A percentile compares a stretch with the other conserved stretches of the same genome.
Evolutionary conservation across 75 land plant genomes (phyloP).

Genomic region (Adiantum capillusveneris): DNA sequence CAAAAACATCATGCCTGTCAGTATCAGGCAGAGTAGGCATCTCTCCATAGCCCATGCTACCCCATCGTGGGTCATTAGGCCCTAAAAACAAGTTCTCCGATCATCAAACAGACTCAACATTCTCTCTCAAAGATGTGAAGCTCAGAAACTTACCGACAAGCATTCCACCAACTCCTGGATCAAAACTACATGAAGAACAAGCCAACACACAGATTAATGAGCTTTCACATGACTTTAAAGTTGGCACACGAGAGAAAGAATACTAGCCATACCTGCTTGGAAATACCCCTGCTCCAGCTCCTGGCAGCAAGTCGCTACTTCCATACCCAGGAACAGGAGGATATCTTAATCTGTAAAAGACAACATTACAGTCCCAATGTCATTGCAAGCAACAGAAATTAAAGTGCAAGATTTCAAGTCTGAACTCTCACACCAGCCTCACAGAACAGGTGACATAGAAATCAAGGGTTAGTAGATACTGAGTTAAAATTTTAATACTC

Average conservation of each 20-base stretch:
- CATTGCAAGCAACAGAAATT: too few species aligned
- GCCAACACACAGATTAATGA: neutral
- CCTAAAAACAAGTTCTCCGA: conserved; percentile 39
- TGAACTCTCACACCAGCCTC: too few species aligned
- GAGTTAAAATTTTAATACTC: too few species aligned
- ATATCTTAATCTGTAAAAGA: conserved; percentile 21
- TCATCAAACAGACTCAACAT: too few species aligned
- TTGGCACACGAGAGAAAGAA: too few species aligned
- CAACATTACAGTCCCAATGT: too few species aligned
- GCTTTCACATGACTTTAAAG: neutral
- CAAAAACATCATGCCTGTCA: conserved; percentile 16
- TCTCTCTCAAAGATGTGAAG: too few species aligned
- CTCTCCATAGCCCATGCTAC: conserved; percentile 15
- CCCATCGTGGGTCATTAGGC: conserved; percentile 77
- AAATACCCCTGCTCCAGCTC: conserved; percentile 75
- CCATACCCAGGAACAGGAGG: conserved; percentile 44
- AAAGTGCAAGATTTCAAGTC: too few species aligned
- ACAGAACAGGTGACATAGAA: too few species aligned
- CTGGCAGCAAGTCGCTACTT: conserved; percentile 57
- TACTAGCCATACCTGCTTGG: conserved; percentile 65
- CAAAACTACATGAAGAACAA: conserved; percentile 19
- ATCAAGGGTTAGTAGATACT: too few species aligned
- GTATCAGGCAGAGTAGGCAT: conserved; percentile 24
- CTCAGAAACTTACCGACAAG: conserved; percentile 40
- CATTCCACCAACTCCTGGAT: conserved; percentile 51